Evolutionary conservation across 2,329 filamentous ascomycete species (phyloP), one percentile per base, ranked within the genome.

Genomic region (Anisogramma anomala): DNA sequence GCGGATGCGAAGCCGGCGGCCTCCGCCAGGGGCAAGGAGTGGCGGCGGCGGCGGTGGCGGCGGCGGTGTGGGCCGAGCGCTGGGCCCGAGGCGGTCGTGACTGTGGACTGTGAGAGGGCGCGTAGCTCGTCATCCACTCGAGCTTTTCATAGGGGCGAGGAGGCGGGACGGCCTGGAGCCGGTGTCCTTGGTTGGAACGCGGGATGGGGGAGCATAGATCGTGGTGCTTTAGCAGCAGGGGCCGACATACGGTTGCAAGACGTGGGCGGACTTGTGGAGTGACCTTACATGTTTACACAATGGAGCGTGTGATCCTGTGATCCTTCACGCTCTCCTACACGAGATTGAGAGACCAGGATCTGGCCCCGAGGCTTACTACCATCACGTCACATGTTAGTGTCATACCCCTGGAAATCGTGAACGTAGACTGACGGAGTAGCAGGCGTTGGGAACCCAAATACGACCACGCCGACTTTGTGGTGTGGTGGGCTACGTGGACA

Each of bases 141-240:
- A 26, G 35, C 42, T 13, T 19, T 59, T 52, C 23, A 56, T 52
- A 14, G 41, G 9, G 36, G 44, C 35, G 17, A 25, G 31, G 20
- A 28, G 25, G 18, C 39, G 8, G 31, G 43, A 15, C 43, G 46
- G 11, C 45, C 49, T 14, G 39, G 51, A 1, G 49, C 48, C 13
- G 50, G 57, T 3, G 48, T 61, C 5, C 62, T 61, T 0, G 56
- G 58, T 8, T 64, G 61, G 61, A 59, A 58, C 3, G 60, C 52
- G 1, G 62, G 62, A 15, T 64, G 62, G 62, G 62, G 61, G 1
- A 52, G 61, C 22, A 55, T 63, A 41, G 60, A 63, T 43, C 50
- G 56, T 6, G 54, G 57, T 19, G 53, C 49, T 8, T 44, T 51
- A 17, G 51, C 52, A 17, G 51, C 53, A 1, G 58, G 62, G 15